phyloP scores from a whole-genome alignment of 73 alveolate genomes.

The Paraurostyla sp. region DNA sequence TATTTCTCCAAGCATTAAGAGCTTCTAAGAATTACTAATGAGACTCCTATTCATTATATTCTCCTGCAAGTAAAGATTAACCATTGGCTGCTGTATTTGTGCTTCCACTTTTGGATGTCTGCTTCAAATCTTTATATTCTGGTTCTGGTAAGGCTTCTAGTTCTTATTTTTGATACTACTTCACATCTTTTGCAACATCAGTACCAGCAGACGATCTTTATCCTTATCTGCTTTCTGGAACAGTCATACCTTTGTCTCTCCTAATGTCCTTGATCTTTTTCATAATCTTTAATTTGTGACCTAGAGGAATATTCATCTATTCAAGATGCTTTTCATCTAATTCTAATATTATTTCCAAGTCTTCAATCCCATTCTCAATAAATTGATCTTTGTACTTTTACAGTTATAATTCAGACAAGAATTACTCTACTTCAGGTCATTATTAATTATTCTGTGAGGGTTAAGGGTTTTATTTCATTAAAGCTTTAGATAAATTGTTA shows the following conservation, averaged over 20 bases:
- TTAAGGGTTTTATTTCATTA: neutral
- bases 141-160: conserved; percentile 54
- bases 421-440: conserved; percentile 63
- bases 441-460: neutral
- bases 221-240: conserved; percentile 52
- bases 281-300: conserved; percentile 81
- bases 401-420: conserved; percentile 58
- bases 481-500: conserved; percentile 12
- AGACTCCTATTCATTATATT: conserved; percentile 64
- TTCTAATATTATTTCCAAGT: conserved; percentile 75
- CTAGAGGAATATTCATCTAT: conserved; percentile 71
- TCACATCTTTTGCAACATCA: conserved; percentile 25
- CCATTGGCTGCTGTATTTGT: conserved; percentile 40
- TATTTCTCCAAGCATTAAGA: conserved; percentile 69
- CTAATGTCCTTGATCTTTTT: conserved; percentile 77
- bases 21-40: conserved; percentile 71
- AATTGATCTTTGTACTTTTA: conserved; percentile 68
- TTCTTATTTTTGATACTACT: conserved; percentile 2
- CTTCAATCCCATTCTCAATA: conserved; percentile 83
- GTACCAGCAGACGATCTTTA: neutral
- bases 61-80: conserved; percentile 53
- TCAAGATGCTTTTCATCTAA: conserved; percentile 79
- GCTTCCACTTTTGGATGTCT: conserved; percentile 1
- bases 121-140: neutral
- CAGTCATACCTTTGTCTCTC: conserved; percentile 60